phyloP scores from a whole-genome alignment of 2,329 filamentous ascomycete species.

The Ophiostoma sp. region DNA sequence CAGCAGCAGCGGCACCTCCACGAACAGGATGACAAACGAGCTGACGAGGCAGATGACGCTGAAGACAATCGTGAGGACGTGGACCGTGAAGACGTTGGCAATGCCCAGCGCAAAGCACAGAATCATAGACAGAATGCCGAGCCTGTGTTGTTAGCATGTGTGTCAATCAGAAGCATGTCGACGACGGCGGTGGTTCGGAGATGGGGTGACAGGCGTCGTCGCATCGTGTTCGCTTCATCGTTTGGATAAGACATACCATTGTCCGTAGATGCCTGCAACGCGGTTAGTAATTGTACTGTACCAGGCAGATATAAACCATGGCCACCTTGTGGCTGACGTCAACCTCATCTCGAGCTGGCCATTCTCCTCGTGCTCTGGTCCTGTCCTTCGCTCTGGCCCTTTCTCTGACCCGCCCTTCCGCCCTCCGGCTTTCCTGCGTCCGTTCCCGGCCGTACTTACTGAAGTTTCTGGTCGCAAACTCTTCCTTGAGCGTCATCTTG shows the following conservation, averaged over 20 bases:
- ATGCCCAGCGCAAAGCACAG: slow-evolving; percentile 65
- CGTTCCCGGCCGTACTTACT: slow-evolving; percentile 41
- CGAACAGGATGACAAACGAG: slow-evolving; percentile 70
- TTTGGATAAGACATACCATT: slow-evolving; percentile 42
- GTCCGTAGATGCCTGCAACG: slow-evolving; percentile 61
- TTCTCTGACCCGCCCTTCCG: not conserved
- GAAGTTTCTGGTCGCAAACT: slow-evolving; percentile 68
- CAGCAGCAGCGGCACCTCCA: slow-evolving; percentile 88
- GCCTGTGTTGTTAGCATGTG: slow-evolving; percentile 31
- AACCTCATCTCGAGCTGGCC: not conserved
- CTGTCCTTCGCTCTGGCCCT: too few relatives aligned
- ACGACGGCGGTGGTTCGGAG: too few relatives aligned
- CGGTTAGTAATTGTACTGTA: slow-evolving; percentile 21
- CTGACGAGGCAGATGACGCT: slow-evolving; percentile 54
- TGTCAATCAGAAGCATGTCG: too few relatives aligned
- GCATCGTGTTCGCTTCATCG: not conserved
- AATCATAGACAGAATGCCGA: slow-evolving; percentile 65
- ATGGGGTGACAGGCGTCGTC: slow-evolving; percentile 35
- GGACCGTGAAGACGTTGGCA: slow-evolving; percentile 58
- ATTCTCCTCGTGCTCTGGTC: not conserved
- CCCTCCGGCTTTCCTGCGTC: too few relatives aligned
- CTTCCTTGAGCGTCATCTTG: slow-evolving; percentile 55
- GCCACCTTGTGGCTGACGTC: too few relatives aligned
- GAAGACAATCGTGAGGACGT: slow-evolving; percentile 46
- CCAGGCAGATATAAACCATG: too few relatives aligned